Percentiles rank a stretch among this genome's conserved stretches.
Conservation (phyloP, 139 green algal species). For the Mesostigma viride region DNA sequence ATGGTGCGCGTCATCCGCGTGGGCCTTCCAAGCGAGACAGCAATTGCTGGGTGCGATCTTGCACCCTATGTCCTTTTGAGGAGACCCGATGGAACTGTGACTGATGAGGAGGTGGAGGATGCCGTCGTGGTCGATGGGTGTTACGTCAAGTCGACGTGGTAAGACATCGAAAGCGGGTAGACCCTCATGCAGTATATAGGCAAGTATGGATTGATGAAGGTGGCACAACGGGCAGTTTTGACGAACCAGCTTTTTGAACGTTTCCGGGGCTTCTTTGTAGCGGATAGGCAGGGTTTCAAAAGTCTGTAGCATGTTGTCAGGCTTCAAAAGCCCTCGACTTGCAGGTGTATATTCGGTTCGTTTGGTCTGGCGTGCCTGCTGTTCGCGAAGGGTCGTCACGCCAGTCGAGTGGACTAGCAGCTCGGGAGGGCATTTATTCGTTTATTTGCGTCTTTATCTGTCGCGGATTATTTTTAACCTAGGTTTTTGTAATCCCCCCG, state of each 20-base stretch:
- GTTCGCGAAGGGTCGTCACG: too few relatives aligned
- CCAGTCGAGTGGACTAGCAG: too few relatives aligned
- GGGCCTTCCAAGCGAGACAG: conserved; percentile 26
- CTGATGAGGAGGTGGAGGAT: conserved; percentile 66
- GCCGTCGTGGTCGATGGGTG: conserved; percentile 49
- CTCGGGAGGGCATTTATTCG: too few relatives aligned
- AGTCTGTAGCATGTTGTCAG: too few relatives aligned
- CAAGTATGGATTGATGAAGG: too few relatives aligned
- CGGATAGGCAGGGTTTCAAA: neutral
- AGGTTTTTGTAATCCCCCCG: too few relatives aligned
- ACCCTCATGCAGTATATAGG: too few relatives aligned
- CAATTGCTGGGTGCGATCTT: conserved; percentile 32
- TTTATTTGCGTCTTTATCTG: too few relatives aligned
- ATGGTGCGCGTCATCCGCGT: conserved; percentile 29
- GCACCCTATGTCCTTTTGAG: conserved; percentile 72
- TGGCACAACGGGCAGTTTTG: neutral
- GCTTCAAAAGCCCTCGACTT: too few relatives aligned
- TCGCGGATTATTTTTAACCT: too few relatives aligned
- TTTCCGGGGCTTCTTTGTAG: neutral
- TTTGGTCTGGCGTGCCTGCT: too few relatives aligned
- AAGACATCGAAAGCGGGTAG: neutral
- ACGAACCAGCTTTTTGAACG: neutral
- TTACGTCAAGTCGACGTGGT: conserved; percentile 73
- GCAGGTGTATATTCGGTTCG: too few relatives aligned
- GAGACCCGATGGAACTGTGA: conserved; percentile 48